Percentiles rank a stretch among this genome's conserved stretches.
Evolutionary conservation across 208 protist species (phyloP).

Genomic region (Leishmania lainsoni): DNA sequence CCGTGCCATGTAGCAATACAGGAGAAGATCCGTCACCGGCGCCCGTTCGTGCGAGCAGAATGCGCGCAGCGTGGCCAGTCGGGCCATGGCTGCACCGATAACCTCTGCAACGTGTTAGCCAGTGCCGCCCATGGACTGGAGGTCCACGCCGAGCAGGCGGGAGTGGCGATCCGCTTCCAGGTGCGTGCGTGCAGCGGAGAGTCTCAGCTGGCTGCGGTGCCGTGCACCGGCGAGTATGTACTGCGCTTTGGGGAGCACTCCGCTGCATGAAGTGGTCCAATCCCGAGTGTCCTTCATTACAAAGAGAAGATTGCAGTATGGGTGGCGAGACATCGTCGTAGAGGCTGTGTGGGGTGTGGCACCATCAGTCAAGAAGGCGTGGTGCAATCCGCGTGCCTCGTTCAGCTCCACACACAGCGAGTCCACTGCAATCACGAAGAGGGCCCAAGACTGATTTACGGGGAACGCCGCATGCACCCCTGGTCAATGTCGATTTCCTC

Average conservation of each 20-base stretch:
- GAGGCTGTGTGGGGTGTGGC: not conserved
- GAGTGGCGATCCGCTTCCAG: not conserved
- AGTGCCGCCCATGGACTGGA: not conserved
- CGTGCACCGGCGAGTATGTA: not conserved
- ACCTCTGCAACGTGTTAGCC: not conserved
- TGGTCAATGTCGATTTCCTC: not conserved
- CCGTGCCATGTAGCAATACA: not conserved
- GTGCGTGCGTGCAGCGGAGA: not conserved
- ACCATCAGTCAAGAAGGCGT: not conserved
- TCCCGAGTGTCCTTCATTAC: not conserved
- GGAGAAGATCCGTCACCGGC: not conserved
- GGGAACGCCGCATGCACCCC: not conserved
- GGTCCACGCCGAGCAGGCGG: not conserved
- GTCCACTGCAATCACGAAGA: not conserved
- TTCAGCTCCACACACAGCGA: not conserved
- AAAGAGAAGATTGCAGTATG: not conserved
- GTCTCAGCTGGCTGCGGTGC: not conserved
- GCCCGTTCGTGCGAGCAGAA: not conserved
- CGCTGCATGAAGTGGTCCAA: not conserved
- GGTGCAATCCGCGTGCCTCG: not conserved
- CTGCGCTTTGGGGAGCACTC: not conserved
- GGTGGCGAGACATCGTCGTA: not conserved
- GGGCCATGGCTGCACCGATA: not conserved
- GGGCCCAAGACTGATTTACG: not conserved
- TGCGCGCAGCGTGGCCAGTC: not conserved